phyloP scores from a whole-genome alignment of 129 eudicot genomes.

The Ambrosia artemisiifolia region DNA sequence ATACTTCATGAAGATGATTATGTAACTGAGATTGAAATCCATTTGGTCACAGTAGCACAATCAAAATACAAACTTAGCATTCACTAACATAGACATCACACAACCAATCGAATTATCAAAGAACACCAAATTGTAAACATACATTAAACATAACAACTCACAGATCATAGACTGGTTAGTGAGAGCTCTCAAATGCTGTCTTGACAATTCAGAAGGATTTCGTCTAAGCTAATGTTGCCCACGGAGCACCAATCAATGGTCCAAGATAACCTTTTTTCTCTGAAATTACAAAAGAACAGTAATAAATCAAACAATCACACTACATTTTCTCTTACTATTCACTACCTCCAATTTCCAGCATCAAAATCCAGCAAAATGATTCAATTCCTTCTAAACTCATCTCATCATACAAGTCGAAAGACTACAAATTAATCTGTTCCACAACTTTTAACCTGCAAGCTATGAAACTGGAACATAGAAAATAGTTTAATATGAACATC shows the following conservation, averaged over 20 bases:
- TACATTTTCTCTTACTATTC: background rate
- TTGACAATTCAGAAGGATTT: slow-evolving; percentile 59
- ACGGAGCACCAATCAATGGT: slow-evolving; percentile 41
- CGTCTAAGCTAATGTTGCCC: slow-evolving; percentile 44
- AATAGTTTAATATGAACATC: too few relatives aligned
- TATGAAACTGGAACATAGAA: too few relatives aligned
- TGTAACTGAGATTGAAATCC: slow-evolving; percentile 78
- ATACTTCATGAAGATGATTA: slow-evolving; percentile 85
- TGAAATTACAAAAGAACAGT: slow-evolving; percentile 39
- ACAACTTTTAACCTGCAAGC: too few relatives aligned
- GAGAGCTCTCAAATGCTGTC: slow-evolving; percentile 84
- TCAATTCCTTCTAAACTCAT: too few relatives aligned
- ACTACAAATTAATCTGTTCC: too few relatives aligned
- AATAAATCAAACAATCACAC: background rate
- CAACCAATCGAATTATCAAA: background rate
- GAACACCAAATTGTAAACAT: background rate
- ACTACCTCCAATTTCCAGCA: background rate
- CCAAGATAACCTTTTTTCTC: slow-evolving; percentile 58
- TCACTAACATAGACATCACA: too few relatives aligned
- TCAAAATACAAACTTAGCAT: too few relatives aligned
- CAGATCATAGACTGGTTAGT: background rate
- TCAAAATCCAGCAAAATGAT: background rate
- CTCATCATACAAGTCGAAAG: too few relatives aligned
- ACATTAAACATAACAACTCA: background rate
- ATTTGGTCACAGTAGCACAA: slow-evolving; percentile 44